A percentile compares a stretch with the other conserved stretches of the same genome.
phyloP scores from a whole-genome alignment of 495 filamentous ascomycete species.

The Saxophila tyrrhenica region DNA sequence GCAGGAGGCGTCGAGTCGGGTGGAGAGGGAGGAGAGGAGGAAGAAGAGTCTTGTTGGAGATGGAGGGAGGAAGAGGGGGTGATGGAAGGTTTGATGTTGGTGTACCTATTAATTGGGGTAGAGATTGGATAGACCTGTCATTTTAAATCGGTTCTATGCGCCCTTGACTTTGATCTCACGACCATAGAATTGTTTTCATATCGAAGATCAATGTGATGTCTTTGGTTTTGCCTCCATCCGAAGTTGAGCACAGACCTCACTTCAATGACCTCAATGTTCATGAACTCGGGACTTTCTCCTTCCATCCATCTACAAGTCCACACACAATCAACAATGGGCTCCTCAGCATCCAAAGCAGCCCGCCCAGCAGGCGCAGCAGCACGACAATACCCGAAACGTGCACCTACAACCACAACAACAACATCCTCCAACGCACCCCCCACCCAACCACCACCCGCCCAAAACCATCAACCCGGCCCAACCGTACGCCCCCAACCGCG shows the following conservation, averaged over 20 bases:
- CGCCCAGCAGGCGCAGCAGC: constrained; percentile 42
- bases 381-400: constrained; percentile 46
- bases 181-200: too few species aligned
- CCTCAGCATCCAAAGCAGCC: constrained; percentile 50
- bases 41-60: not conserved
- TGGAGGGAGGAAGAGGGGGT: not conserved
- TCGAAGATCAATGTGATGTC: too few species aligned
- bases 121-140: not conserved
- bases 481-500: constrained; percentile 8
- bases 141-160: too few species aligned
- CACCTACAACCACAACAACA: constrained; percentile 19
- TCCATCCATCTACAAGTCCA: not conserved
- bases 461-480: constrained; percentile 4
- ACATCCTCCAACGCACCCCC: constrained; percentile 1
- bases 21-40: constrained; percentile 4
- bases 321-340: constrained; percentile 40
- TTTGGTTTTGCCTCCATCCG: too few species aligned
- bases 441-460: constrained; percentile 2
- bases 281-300: not conserved
- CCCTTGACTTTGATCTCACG: too few species aligned
- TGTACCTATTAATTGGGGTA: not conserved
- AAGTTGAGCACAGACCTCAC: not conserved
- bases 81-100: not conserved
- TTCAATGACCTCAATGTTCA: not conserved
- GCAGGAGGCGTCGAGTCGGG: not conserved